Base-by-base conservation (phyloP, 495 filamentous ascomycete genomes). In the Podospora pseudoanserina region DNA sequence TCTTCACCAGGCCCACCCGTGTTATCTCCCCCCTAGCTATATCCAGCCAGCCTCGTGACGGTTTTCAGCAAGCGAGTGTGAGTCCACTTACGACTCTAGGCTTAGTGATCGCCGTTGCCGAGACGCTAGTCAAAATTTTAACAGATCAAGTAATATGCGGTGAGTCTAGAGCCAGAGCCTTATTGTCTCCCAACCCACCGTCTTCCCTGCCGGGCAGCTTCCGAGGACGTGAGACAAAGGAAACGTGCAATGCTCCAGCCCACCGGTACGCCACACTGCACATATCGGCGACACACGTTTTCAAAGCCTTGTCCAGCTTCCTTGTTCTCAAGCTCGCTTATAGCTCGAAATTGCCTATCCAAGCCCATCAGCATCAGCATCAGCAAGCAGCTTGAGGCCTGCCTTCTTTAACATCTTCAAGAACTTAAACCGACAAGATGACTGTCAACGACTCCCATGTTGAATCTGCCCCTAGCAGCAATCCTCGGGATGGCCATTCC, bases 91-190 rank as follows among this genome's bases (percentile, higher is more conserved):
- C 39, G 39, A 49, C 2, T 49, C n/a, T 58, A 20, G 56, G 56
- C 3, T 27, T 58, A 58, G 56, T 58, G 56, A 27, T 58, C 19
- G 56, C 19, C 56, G n/a, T 27, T 27, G 23, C 56, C 56, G 19
- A 58, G 56, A 5, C 56, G 56, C 56, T 58, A 58, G 56, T 27
- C n/a, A 58, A 58, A 58, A 6, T 9, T 58, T 58, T 58, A 20
- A 27, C 56, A 11, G 9, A 20, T 58, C 20, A 19, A 27, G n/a
- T 20, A 58, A 58, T 27, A 58, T 20, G 56, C n/a, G 23, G 23
- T 58, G 56, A 58, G 56, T 58, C 19, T 58, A 58, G 56, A 11
- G 56, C 18, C 18, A 20, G 56, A 20, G n/a, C n/a, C 23, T 18
- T 27, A 27, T 27, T 27, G 56, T 20, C n/a, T 58, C 19, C 56